phyloP scores from a whole-genome alignment of 2,329 filamentous ascomycete species.

The Penicillium thymicola region DNA sequence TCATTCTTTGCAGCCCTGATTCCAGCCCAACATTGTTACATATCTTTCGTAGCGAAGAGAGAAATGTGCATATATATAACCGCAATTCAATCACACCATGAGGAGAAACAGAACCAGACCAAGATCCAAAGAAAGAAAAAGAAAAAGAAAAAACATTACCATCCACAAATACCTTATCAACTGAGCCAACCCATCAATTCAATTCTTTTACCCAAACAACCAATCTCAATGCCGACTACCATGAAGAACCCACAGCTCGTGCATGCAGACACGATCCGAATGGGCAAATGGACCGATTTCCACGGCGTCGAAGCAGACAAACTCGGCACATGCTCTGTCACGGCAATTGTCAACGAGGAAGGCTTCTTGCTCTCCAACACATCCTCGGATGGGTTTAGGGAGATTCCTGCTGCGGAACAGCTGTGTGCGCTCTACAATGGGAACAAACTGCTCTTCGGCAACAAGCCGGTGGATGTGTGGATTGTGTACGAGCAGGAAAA shows the following conservation, averaged over 20 bases:
- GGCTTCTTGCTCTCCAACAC: not conserved
- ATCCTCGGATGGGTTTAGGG: not conserved
- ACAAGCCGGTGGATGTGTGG: not conserved
- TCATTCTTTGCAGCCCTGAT: not conserved
- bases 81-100: not conserved
- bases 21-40: conserved; percentile 1
- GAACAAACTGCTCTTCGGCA: not conserved
- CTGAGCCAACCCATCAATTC: not conserved
- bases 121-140: not conserved
- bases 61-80: not conserved
- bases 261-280: not conserved
- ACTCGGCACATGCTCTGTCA: not conserved
- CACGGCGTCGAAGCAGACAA: not conserved
- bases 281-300: not conserved
- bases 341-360: not conserved
- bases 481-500: conserved; percentile 1
- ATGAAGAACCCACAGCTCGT: not conserved
- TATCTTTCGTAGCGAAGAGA: not conserved
- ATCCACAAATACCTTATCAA: not conserved
- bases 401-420: not conserved
- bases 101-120: not conserved
- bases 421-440: not conserved
- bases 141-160: no score
- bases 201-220: not conserved
- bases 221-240: not conserved